A percentile compares a stretch with the other conserved stretches of the same genome.
Conservation (phyloP, 768 basidiomycete genomes). For the Boletus tylopilopsis region DNA sequence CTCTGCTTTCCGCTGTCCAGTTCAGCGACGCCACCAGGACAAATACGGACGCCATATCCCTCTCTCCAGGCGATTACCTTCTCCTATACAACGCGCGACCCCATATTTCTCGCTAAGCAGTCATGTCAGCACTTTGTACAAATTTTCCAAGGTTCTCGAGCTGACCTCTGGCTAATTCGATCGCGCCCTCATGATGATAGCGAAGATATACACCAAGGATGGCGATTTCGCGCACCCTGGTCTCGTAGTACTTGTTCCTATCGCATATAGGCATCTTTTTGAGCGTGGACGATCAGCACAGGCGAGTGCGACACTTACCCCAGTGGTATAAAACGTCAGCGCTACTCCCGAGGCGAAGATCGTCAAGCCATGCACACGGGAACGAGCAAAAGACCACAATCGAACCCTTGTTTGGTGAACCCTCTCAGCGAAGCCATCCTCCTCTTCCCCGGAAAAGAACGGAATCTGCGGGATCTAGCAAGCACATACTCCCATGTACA, state of each 20-base stretch:
- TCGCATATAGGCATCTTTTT: neutral
- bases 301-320: conserved; percentile 31
- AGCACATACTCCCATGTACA: conserved; percentile 47
- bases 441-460: conserved; percentile 58
- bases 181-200: conserved; percentile 83
- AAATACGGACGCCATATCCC: conserved; percentile 74
- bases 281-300: neutral
- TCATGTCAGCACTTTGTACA: conserved; percentile 71
- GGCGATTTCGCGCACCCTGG: conserved; percentile 70
- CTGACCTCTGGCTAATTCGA: conserved; percentile 74
- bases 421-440: conserved; percentile 69
- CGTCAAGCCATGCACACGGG: neutral
- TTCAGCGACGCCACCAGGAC: conserved; percentile 77
- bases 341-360: conserved; percentile 34
- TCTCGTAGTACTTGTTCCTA: conserved; percentile 37
- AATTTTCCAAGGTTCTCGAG: conserved; percentile 79
- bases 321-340: conserved; percentile 59
- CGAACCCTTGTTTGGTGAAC: conserved; percentile 55
- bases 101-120: conserved; percentile 79
- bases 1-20: conserved; percentile 67
- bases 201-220: conserved; percentile 77
- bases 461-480: conserved; percentile 57
- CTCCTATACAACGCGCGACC: conserved; percentile 90
- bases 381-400: conserved; percentile 51
- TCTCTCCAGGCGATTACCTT: conserved; percentile 80